Evolutionary conservation across 2,329 filamentous ascomycete genomes (phyloP).

Genomic region (Orbilia quercus): DNA sequence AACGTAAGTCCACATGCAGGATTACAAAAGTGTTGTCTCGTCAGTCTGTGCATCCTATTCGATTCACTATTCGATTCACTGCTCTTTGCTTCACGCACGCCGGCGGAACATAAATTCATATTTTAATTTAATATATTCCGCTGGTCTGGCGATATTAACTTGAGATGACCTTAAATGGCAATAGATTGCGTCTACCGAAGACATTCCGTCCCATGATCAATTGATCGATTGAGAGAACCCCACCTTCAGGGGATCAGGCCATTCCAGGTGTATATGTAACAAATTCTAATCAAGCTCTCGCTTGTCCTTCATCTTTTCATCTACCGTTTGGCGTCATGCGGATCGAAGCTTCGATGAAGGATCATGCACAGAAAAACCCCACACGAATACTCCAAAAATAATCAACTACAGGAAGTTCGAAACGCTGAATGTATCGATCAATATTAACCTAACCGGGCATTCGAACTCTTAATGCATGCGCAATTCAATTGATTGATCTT

Average conservation of each 20-base stretch:
- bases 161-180: too few species aligned
- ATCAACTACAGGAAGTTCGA: constrained; percentile 45
- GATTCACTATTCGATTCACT: background rate
- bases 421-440: constrained; percentile 51
- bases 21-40: background rate
- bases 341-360: constrained; percentile 28
- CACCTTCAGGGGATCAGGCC: background rate
- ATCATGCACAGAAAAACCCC: constrained; percentile 28
- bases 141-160: too few species aligned
- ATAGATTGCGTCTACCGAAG: too few species aligned
- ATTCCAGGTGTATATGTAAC: background rate
- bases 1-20: background rate
- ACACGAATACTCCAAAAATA: constrained; percentile 44
- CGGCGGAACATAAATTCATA: too few species aligned
- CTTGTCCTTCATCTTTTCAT: constrained; percentile 12
- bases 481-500: constrained; percentile 17
- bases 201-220: too few species aligned
- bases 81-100: too few species aligned
- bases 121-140: too few species aligned
- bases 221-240: too few species aligned
- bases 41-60: background rate
- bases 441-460: constrained; percentile 19
- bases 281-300: background rate
- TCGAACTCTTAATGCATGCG: constrained; percentile 33
- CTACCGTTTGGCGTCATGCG: constrained; percentile 14